Evolutionary conservation across 83 land plant species (phyloP), one percentile per base, ranked within the genome.

Genomic region (Larix sibirica): DNA sequence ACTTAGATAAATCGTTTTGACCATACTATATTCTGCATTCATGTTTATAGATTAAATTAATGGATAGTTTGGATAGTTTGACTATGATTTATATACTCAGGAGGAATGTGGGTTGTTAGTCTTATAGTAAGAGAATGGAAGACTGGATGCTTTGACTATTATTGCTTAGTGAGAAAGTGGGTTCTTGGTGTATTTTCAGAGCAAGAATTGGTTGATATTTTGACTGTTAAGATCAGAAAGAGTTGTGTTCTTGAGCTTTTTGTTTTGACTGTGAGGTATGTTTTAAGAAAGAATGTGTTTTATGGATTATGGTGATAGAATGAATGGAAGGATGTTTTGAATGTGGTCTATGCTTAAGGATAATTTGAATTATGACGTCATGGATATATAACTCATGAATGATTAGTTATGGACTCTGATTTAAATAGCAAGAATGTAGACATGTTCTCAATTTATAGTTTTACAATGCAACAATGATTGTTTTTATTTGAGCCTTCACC

Each of bases 41-140:
- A 73, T 10, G 56, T 14, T 40, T n/a, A 21, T 44, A 73, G 54
- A 44, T 44, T 44, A 6, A 44, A 17, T 5, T n/a, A 21, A 44
- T 4, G 12, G 23, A 0, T 74, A 26, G n/a, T 17, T 74, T 74
- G 16, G 1, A 33, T 33, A 44, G 16, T 21, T 3, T 73, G 77
- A 44, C 44, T 73, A 73, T 73, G 58, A 44, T 73, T 73, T 73
- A 73, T 71, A 10, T 73, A 44, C n/a, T 44, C 38, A 44, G 77
- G 59, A 44, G 21, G 31, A 47, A 47, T 1, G 36, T 4, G 21
- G 77, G 26, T 75, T 71, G 24, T 50, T 10, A 47, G 56, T 50
- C 56, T 42, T 71, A 71, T 3, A 21, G 54, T 38, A 18, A 71
- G n/a, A 71, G 50, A 44, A 74, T 44, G 4, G 12, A 17, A 3